Base-by-base conservation (phyloP, 2,329 filamentous ascomycete genomes). In the Pseudogymnoascus sp. region DNA sequence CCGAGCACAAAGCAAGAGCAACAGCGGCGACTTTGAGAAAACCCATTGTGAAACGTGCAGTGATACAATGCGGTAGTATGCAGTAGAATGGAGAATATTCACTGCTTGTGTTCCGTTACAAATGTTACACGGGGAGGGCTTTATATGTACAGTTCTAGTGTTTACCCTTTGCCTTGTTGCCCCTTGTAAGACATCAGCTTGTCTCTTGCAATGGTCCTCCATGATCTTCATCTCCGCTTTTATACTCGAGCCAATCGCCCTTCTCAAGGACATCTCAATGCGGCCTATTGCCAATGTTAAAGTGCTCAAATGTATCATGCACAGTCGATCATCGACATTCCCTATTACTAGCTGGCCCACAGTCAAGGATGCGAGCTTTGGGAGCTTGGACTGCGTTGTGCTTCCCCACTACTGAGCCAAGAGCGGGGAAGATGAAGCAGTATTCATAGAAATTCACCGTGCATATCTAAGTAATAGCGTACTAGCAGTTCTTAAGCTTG, bases 221-320 rank as follows among this genome's bases (percentile, higher is more conserved):
- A 33, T 10, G 15, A 55, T 33, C 29, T 55, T 33, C 48, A 55
- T 55, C 48, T 33, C 48, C 48, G 48, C 48, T 33, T 33, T 2
- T 33, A 33, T n/a, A 55, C 9, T 21, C 13, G 9, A 33, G 25
- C 48, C 29, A 55, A 55, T 55, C n/a, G 9, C 27, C 8, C 48
- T 7, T 9, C n/a, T 33, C 4, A 33, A 33, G 18, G 2, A 5
- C 1, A 18, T 33, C 29, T 12, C n/a, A 55, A 33, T 33, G 48
- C 48, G 48, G 48, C n/a, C 48, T 10, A 33, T 33, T 55, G 48
- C 48, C n/a, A 33, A 55, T 55, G 48, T 33, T 55, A 55, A 55
- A 13, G 48, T 33, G n/a, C 29, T 33, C n/a, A 55, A 6, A 9
- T 33, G 29, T 8, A 18, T 18, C 9, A 33, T 33, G 10, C 48